Percentiles rank a stretch among this genome's conserved stretches.
phyloP scores from a whole-genome alignment of 225 moss, liverwort and hornwort species.

The Asterella californica region DNA sequence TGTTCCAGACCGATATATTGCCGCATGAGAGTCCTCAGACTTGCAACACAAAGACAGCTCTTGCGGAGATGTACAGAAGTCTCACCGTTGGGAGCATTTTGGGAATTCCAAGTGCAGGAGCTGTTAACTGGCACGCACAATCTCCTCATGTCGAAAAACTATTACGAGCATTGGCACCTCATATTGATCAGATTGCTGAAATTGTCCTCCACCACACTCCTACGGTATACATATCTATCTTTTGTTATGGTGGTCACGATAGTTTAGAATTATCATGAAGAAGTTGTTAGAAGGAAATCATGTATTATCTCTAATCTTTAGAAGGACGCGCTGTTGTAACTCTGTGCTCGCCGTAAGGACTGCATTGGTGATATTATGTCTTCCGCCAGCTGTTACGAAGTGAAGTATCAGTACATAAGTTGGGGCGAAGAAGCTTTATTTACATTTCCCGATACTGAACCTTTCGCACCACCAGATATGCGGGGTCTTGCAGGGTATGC shows the following conservation, averaged over 20 bases:
- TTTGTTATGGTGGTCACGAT: neutral
- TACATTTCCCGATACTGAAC: neutral
- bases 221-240: conserved; percentile 50
- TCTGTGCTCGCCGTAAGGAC: neutral
- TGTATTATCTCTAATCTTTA: neutral
- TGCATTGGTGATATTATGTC: neutral
- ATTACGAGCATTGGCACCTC: conserved; percentile 54
- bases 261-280: neutral
- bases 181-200: conserved; percentile 78
- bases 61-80: conserved; percentile 67
- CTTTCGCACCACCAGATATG: conserved; percentile 60
- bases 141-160: conserved; percentile 56
- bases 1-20: conserved; percentile 70
- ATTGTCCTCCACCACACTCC: conserved; percentile 61
- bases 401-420: neutral
- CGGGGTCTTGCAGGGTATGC: conserved; percentile 66
- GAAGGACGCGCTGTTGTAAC: neutral
- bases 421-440: neutral
- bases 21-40: conserved; percentile 66
- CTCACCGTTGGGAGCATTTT: conserved; percentile 60
- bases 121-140: conserved; percentile 63
- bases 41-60: conserved; percentile 64
- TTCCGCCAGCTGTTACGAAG: neutral
- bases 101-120: conserved; percentile 63
- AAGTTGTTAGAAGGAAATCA: neutral